Evolutionary conservation across 169 alveolate genomes (phyloP).

Genomic region (Plasmodium berghei): DNA sequence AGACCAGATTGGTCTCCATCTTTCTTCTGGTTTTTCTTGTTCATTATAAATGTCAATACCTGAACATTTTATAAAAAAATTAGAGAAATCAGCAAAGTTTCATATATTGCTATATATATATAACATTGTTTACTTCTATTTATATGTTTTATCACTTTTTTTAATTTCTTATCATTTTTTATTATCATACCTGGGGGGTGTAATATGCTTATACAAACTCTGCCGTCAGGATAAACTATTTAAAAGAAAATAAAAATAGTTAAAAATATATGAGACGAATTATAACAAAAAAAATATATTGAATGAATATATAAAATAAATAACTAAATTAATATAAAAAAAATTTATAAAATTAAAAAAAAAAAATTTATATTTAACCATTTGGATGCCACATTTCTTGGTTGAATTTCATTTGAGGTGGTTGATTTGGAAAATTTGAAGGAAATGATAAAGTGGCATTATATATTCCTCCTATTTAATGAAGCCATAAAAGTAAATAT

Average conservation of each 20-base stretch:
- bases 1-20: conserved; percentile 98
- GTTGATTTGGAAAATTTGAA: conserved; percentile 97
- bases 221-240: conserved; percentile 92
- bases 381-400: conserved; percentile 99
- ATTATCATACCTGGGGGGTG: conserved; percentile 95
- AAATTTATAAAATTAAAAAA: not conserved
- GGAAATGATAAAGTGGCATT: conserved; percentile 96
- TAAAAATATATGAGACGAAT: no score
- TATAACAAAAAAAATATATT: no score
- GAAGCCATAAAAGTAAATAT: not conserved
- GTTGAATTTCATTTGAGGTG: conserved; percentile 97
- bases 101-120: not conserved
- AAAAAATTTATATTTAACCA: conserved; percentile 77
- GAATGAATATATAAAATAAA: no score
- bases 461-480: conserved; percentile 94
- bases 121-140: not conserved
- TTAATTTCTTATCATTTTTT: not conserved
- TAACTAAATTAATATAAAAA: no score
- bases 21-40: conserved; percentile 97
- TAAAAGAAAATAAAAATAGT: not conserved
- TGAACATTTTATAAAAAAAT: not conserved
- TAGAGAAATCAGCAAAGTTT: not conserved
- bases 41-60: conserved; percentile 93
- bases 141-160: not conserved
- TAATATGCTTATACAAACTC: conserved; percentile 97